Evolutionary conservation across 495 filamentous ascomycete species (phyloP).

Genomic region (Apiosordaria backusii): DNA sequence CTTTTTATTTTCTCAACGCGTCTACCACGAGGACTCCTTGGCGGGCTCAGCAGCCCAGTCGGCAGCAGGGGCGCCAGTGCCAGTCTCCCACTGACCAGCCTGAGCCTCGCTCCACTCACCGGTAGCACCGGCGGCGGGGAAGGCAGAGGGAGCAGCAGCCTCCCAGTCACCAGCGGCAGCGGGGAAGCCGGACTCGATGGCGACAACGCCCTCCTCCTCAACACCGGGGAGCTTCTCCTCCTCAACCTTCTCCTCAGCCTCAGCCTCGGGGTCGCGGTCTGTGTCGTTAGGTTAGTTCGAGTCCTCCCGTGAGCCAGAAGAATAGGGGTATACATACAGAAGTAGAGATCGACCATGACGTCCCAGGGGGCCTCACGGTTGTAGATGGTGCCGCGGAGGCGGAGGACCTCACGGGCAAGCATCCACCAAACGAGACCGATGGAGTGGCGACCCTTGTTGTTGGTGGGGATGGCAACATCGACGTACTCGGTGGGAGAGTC

Average conservation of each 20-base stretch:
- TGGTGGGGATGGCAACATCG: slow-evolving; percentile 98
- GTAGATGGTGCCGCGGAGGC: slow-evolving; percentile 92
- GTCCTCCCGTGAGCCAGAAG: background rate
- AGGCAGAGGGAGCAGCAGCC: slow-evolving; percentile 57
- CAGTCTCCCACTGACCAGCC: slow-evolving; percentile 71
- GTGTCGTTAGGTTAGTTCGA: slow-evolving; percentile 24
- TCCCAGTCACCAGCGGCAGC: slow-evolving; percentile 65
- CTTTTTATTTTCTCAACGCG: slow-evolving; percentile 20
- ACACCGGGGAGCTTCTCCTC: slow-evolving; percentile 67
- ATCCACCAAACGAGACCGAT: slow-evolving; percentile 99
- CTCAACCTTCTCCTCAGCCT: slow-evolving; percentile 86
- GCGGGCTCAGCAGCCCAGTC: slow-evolving; percentile 67
- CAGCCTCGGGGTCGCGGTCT: slow-evolving; percentile 97
- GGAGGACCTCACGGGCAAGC: slow-evolving; percentile 97
- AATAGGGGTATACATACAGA: slow-evolving; percentile 55
- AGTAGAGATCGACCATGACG: slow-evolving; percentile 99
- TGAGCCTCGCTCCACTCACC: slow-evolving; percentile 44
- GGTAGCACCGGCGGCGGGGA: slow-evolving; percentile 57
- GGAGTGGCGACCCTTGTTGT: slow-evolving; percentile 99
- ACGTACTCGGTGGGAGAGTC: slow-evolving; percentile 99
- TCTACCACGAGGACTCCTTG: slow-evolving; percentile 63
- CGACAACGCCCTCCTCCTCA: slow-evolving; percentile 78
- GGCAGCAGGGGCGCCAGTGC: slow-evolving; percentile 37
- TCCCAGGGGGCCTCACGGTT: slow-evolving; percentile 96
- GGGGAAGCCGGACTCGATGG: slow-evolving; percentile 72